Conservation (phyloP, 2,329 filamentous ascomycete genomes). For the Pseudocercospora musae region DNA sequence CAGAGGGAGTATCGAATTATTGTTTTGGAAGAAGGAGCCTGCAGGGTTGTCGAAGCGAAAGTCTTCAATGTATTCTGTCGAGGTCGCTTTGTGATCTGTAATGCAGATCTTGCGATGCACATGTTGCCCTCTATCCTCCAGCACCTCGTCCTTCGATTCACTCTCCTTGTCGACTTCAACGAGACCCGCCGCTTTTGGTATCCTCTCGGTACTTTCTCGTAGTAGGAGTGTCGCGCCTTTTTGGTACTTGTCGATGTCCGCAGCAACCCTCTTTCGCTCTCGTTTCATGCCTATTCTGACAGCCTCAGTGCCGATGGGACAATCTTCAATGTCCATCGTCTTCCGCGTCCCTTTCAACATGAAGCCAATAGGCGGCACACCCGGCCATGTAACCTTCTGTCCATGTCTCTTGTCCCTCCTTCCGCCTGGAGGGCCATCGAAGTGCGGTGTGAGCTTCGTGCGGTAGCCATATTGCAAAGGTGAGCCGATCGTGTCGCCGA, state of each 20-base stretch:
- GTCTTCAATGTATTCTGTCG: conserved; percentile 82
- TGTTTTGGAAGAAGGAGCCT: conserved; percentile 98
- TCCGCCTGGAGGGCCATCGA: conserved; percentile 68
- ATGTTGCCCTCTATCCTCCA: conserved; percentile 57
- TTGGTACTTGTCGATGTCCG: conserved; percentile 68
- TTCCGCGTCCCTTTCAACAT: conserved; percentile 76
- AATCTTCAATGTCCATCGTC: conserved; percentile 94
- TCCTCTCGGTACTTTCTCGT: conserved; percentile 75
- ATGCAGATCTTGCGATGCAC: conserved; percentile 83
- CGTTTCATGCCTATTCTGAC: conserved; percentile 74
- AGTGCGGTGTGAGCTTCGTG: conserved; percentile 96
- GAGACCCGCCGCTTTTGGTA: conserved; percentile 45
- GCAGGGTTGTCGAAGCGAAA: conserved; percentile 88
- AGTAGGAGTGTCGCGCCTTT: conserved; percentile 85
- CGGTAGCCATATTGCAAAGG: conserved; percentile 90
- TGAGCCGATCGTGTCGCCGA: conserved; percentile 83
- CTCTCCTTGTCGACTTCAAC: conserved; percentile 36
- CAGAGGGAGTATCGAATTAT: conserved; percentile 88
- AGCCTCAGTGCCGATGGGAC: conserved; percentile 86
- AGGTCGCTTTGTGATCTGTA: conserved; percentile 76
- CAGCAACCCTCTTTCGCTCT: conserved; percentile 72
- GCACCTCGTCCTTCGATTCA: conserved; percentile 42
- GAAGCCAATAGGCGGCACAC: conserved; percentile 81
- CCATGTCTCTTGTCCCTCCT: conserved; percentile 49
- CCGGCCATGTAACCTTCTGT: conserved; percentile 56